A percentile compares a stretch with the other conserved stretches of the same genome.
These are phyloP conservation scores for Borovskyia barvae DNA, from an alignment of 208 protist species.

Conservation along the genomic window DNA sequence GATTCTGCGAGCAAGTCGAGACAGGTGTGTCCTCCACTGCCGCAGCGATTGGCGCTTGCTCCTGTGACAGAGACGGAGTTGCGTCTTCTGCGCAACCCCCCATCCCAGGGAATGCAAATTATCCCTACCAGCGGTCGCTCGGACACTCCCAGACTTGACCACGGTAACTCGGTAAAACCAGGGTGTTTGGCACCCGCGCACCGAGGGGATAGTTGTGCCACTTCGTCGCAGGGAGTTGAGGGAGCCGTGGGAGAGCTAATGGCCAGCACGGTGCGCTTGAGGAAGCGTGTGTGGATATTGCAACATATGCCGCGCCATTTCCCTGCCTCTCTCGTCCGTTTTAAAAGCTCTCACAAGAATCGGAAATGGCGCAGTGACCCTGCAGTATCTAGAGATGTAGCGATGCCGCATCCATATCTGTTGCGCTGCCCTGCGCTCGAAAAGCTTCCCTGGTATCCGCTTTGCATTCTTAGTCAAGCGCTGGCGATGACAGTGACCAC, in stretches of 20 bases:
- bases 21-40: conserved; percentile 11
- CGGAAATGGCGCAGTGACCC: no score
- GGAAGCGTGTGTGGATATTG: conserved; percentile 53
- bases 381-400: neutral
- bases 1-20: no score
- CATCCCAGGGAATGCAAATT: conserved; percentile 10
- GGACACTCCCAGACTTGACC: no score
- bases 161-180: no score
- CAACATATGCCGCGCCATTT: conserved; percentile 44
- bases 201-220: no score
- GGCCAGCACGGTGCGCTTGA: conserved; percentile 46
- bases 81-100: conserved; percentile 12
- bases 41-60: neutral
- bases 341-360: conserved; percentile 27
- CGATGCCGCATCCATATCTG: conserved; percentile 33
- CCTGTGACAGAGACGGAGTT: conserved; percentile 14
- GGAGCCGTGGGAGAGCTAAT: no score
- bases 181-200: no score
- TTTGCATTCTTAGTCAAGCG: conserved; percentile 17
- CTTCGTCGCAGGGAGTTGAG: no score
- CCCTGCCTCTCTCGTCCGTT: conserved; percentile 50
- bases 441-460: conserved; percentile 38
- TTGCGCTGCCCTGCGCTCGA: conserved; percentile 31
- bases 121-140: no score
- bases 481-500: neutral